These are phyloP conservation scores for Erucastrum elatum DNA, from an alignment of 345 rosid genomes.

Conservation along the genomic window DNA sequence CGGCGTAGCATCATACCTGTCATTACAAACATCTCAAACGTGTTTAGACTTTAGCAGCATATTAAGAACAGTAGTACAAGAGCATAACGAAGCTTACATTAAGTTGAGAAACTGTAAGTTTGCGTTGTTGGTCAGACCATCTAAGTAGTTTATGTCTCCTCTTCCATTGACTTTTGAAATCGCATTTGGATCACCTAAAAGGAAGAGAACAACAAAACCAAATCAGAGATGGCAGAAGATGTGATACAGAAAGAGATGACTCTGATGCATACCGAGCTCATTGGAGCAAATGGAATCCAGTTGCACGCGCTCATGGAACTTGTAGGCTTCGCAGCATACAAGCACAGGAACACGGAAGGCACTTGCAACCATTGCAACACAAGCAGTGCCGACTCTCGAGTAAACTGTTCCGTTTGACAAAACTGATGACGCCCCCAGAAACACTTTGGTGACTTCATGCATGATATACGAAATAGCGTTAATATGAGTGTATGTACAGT, in stretches of 20 bases:
- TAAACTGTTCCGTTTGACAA: slow-evolving; percentile 95
- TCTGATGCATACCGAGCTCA: slow-evolving; percentile 70
- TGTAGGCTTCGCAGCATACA: slow-evolving; percentile 96
- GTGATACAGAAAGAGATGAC: neutral
- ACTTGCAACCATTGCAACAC: slow-evolving; percentile 96
- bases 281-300: slow-evolving; percentile 94
- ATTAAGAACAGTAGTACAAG: slow-evolving; percentile 1
- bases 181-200: slow-evolving; percentile 86
- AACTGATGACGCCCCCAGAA: slow-evolving; percentile 91
- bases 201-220: neutral
- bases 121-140: slow-evolving; percentile 52
- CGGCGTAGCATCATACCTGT: slow-evolving; percentile 92
- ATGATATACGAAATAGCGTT: slow-evolving; percentile 90
- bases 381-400: slow-evolving; percentile 94
- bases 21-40: slow-evolving; percentile 14
- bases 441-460: slow-evolving; percentile 92
- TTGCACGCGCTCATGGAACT: slow-evolving; percentile 93
- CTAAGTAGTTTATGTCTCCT: slow-evolving; percentile 62
- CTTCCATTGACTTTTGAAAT: slow-evolving; percentile 73
- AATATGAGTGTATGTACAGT: slow-evolving; percentile 82
- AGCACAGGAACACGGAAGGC: slow-evolving; percentile 80
- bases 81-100: slow-evolving; percentile 48
- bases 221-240: slow-evolving; percentile 3
- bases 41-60: slow-evolving; percentile 31
- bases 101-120: slow-evolving; percentile 82